Conservation (phyloP, 2,329 filamentous ascomycete species). For the Trichoderma pleuroti region DNA sequence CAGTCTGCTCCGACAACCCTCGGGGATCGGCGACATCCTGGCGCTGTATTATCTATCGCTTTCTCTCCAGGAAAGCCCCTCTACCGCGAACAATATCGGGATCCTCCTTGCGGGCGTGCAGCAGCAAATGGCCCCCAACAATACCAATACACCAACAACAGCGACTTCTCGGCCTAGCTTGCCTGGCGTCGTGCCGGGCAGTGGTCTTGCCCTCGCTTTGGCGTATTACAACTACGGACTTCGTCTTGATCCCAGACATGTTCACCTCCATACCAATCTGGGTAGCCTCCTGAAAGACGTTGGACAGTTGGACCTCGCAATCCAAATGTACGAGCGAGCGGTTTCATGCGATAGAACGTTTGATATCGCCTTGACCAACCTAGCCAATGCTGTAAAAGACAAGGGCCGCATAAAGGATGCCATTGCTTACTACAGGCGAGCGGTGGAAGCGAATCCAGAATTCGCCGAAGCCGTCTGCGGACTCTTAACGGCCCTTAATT, state of each 20-base stretch:
- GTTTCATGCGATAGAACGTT: constrained; percentile 91
- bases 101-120: constrained; percentile 95
- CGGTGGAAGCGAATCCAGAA: constrained; percentile 86
- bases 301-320: constrained; percentile 84
- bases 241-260: constrained; percentile 79
- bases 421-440: constrained; percentile 85
- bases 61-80: constrained; percentile 91
- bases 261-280: constrained; percentile 94
- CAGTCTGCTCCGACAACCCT: constrained; percentile 56
- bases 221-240: constrained; percentile 96
- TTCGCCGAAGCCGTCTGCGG: constrained; percentile 98
- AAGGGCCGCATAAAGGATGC: constrained; percentile 89
- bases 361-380: constrained; percentile 92
- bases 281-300: constrained; percentile 95
- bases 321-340: constrained; percentile 95
- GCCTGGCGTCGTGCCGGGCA: constrained; percentile 79
- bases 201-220: constrained; percentile 81
- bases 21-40: constrained; percentile 85
- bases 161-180: constrained; percentile 44
- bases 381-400: constrained; percentile 97
- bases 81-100: constrained; percentile 96
- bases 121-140: constrained; percentile 46
- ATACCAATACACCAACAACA: constrained; percentile 22
- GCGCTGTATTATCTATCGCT: constrained; percentile 94
- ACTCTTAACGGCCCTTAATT: constrained; percentile 89